Conservation (phyloP, 2,329 filamentous ascomycete genomes). For the Aspergillus sp. region DNA sequence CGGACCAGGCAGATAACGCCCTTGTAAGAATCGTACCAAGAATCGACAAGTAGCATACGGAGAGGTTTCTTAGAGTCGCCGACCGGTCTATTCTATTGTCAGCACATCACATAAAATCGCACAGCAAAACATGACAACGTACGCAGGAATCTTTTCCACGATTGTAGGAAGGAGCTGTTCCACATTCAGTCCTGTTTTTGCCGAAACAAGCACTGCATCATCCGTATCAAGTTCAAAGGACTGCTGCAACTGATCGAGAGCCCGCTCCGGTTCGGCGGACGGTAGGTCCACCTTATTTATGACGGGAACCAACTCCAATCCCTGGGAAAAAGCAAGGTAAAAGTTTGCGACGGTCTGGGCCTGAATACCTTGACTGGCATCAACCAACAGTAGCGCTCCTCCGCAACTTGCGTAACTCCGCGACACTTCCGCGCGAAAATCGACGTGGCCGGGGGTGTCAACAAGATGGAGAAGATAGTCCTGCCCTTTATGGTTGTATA, state of each 20-base stretch:
- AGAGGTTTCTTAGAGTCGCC: conserved; percentile 73
- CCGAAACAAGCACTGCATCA: conserved; percentile 76
- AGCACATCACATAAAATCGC: conserved; percentile 13
- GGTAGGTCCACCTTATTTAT: conserved; percentile 96
- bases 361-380: conserved; percentile 94
- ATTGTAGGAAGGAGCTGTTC: conserved; percentile 79
- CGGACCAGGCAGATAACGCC: conserved; percentile 89
- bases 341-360: conserved; percentile 99
- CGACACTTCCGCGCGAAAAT: conserved; percentile 95
- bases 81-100: conserved; percentile 52
- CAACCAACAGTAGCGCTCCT: conserved; percentile 86
- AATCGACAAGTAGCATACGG: conserved; percentile 87
- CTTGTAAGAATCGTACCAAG: conserved; percentile 96
- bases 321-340: conserved; percentile 92
- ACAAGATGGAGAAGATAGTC: conserved; percentile 95
- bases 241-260: conserved; percentile 79
- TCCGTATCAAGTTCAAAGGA: conserved; percentile 85
- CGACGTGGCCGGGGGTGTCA: conserved; percentile 95
- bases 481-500: conserved; percentile 79
- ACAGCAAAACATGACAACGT: conserved; percentile 21
- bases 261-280: conserved; percentile 81
- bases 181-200: conserved; percentile 91
- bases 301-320: conserved; percentile 81
- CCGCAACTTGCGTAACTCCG: conserved; percentile 95
- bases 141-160: conserved; percentile 76